Conservation (phyloP, 2,329 filamentous ascomycete genomes). For the Fusarium pseudograminearum region DNA sequence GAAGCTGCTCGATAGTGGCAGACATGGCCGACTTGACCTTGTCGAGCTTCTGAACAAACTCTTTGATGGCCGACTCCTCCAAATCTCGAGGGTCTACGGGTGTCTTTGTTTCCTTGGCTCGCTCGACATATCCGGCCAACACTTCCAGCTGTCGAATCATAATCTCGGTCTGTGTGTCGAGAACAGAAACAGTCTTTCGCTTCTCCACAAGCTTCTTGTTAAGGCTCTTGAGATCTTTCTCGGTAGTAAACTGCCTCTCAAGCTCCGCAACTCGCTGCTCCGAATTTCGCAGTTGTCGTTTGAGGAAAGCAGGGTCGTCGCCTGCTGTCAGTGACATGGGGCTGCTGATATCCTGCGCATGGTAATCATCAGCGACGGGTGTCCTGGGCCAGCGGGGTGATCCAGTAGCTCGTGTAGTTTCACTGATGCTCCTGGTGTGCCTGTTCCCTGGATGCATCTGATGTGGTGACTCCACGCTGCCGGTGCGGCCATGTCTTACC, state of each 20-base stretch:
- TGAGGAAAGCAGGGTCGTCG: conserved; percentile 75
- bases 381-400: conserved; percentile 79
- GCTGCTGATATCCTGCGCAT: conserved; percentile 75
- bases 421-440: conserved; percentile 73
- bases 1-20: conserved; percentile 68
- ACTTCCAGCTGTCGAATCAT: conserved; percentile 93
- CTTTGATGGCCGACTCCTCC: conserved; percentile 91
- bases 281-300: conserved; percentile 81
- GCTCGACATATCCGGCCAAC: conserved; percentile 87
- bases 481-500: conserved; percentile 91
- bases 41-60: conserved; percentile 82
- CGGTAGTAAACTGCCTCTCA: conserved; percentile 77
- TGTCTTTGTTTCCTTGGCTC: conserved; percentile 83
- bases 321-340: conserved; percentile 73
- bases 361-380: conserved; percentile 68
- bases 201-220: conserved; percentile 93
- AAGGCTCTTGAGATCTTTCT: conserved; percentile 77
- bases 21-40: conserved; percentile 71
- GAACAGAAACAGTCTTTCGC: conserved; percentile 91
- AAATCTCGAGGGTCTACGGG: conserved; percentile 84
- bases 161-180: conserved; percentile 95
- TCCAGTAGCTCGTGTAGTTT: conserved; percentile 72
- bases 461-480: conserved; percentile 73
- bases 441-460: conserved; percentile 58
- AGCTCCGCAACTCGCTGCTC: conserved; percentile 90